Evolutionary conservation across 495 filamentous ascomycete species (phyloP), one percentile per base, ranked within the genome.

Genomic region (Saxophila tyrrhenica): DNA sequence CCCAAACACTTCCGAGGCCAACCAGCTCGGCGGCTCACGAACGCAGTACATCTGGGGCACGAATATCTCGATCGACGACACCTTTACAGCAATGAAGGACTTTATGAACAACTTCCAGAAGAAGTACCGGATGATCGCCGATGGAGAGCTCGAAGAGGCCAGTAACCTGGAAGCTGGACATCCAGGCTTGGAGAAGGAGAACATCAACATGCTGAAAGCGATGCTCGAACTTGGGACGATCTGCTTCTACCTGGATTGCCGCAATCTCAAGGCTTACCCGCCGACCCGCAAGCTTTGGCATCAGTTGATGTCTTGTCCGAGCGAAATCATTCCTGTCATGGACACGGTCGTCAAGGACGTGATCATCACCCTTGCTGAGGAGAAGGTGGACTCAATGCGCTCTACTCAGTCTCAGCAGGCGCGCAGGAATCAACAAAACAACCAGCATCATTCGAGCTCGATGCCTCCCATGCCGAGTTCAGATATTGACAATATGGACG

Each of bases 291-390:
- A 96, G 68, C 73, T 99, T 50, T 99, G 89, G 87, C 87, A 95
- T 67, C 94, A 97, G 65, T 74, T 89, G 46, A 87, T 89, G 59
- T 82, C 83, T 21, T 97, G 96, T 62, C 92, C 92, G 0, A 86
- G 87, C 60, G 92, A 99, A 74, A 89, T 97, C 51, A 84, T 99
- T 54, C 90, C 90, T 1, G 74, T 99, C 45, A 94, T 99, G 86
- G 94, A 99, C 74, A 87, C 91, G 63, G 78, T 78, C 20, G 79
- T 97, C 48, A 94, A 95, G 65, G 90, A 99, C 70, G 75, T 85
- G 19, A 94, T 97, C 84, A 80, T 95, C 42, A 89, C 95, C 62
- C 73, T 95, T 51, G 85, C 94, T 7, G 77, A 84, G 48, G 84
- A 85, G 52, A 43, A 50, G 16, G 86, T 90, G 85, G 76, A 81